Conservation (phyloP, 2,329 filamentous ascomycete species). For the Xylariaceae sp. region DNA sequence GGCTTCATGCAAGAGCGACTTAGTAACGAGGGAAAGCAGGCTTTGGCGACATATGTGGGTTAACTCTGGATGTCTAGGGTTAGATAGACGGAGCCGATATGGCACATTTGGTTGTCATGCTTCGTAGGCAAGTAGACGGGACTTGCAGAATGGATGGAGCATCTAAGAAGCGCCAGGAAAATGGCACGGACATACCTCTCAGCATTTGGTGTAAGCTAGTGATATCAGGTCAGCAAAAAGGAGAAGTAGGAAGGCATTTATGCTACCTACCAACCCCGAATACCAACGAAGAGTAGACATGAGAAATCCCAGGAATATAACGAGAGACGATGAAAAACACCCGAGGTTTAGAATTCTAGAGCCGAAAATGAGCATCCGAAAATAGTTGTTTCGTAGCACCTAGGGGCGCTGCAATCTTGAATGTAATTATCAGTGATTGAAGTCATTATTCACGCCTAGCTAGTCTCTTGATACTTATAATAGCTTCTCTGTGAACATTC, state of each 20-base stretch:
- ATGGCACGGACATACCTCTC: neutral
- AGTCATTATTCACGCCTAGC: too few species aligned
- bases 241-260: neutral
- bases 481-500: too few species aligned
- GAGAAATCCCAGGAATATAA: too few species aligned
- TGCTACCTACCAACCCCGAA: neutral
- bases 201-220: neutral
- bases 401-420: too few species aligned
- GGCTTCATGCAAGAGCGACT: conserved; percentile 74
- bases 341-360: too few species aligned
- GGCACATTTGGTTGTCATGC: too few species aligned
- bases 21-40: conserved; percentile 59
- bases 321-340: too few species aligned
- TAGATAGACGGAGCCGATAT: neutral
- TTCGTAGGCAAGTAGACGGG: neutral
- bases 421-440: too few species aligned
- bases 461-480: too few species aligned
- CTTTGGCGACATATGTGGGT: conserved; percentile 54
- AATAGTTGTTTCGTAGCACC: too few species aligned
- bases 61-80: conserved; percentile 11
- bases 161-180: neutral
- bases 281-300: too few species aligned
- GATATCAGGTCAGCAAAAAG: neutral
- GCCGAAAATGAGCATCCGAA: too few species aligned
- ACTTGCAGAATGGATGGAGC: neutral